A percentile compares a stretch with the other conserved stretches of the same genome.
phyloP scores from a whole-genome alignment of 768 basidiomycete species.

The Trametes meyenii region DNA sequence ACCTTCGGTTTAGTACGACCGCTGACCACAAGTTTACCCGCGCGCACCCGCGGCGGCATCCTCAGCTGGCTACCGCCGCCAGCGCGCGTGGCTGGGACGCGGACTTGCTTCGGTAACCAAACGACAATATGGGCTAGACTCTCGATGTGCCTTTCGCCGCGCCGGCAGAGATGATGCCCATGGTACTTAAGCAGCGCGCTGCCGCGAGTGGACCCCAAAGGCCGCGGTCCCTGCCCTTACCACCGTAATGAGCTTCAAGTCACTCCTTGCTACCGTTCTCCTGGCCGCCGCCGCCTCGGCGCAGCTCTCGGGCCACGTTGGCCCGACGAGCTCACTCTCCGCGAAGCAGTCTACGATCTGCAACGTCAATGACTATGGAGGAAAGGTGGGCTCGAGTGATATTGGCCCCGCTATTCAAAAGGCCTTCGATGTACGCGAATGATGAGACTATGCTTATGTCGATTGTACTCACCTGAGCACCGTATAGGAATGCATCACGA shows the following conservation, averaged over 20 bases:
- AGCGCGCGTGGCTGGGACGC: neutral
- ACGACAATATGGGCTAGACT: neutral
- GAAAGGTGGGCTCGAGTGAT: constrained; percentile 33
- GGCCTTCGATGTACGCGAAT: constrained; percentile 26
- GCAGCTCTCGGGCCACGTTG: constrained; percentile 30
- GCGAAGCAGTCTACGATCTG: constrained; percentile 29
- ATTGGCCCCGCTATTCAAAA: constrained; percentile 35
- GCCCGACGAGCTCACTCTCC: constrained; percentile 29
- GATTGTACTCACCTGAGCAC: neutral
- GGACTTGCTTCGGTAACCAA: neutral
- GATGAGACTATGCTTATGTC: too few relatives aligned
- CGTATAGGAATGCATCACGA: constrained; percentile 30
- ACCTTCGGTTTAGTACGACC: neutral
- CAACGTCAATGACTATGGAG: constrained; percentile 35
- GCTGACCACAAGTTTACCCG: neutral
- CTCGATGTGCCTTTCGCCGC: neutral
- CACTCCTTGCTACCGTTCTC: constrained; percentile 12
- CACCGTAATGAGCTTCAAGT: constrained; percentile 18
- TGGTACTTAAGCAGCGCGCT: neutral
- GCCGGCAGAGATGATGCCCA: too few relatives aligned
- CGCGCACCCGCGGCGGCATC: too few relatives aligned
- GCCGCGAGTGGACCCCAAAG: neutral
- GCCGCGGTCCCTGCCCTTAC: neutral
- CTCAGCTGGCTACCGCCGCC: neutral
- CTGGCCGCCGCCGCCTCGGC: constrained; percentile 15